Conservation (phyloP, 2,329 filamentous ascomycete genomes). For the Scedosporium dehoogii region DNA sequence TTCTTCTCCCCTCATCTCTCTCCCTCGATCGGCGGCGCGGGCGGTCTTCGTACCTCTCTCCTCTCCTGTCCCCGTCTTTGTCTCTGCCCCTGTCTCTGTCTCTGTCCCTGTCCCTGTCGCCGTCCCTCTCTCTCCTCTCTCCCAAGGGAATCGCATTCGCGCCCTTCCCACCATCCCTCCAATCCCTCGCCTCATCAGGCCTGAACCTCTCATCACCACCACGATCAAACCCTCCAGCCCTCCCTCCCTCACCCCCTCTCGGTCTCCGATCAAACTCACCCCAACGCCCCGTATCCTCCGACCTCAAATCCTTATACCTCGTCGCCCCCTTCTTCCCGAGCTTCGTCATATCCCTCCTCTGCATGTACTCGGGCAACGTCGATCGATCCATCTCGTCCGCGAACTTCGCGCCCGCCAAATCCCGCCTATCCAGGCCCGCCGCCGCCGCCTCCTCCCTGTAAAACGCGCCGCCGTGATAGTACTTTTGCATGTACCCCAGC, state of each 20-base stretch:
- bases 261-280: slow-evolving; percentile 44
- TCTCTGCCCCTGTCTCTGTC: slow-evolving; percentile 19
- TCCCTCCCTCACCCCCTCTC: slow-evolving; percentile 29
- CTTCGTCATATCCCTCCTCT: slow-evolving; percentile 88
- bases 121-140: slow-evolving; percentile 37
- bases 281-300: slow-evolving; percentile 86
- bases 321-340: slow-evolving; percentile 86
- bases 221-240: slow-evolving; percentile 14
- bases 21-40: background rate
- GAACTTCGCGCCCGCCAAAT: slow-evolving; percentile 78
- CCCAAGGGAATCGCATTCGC: slow-evolving; percentile 64
- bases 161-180: slow-evolving; percentile 39
- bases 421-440: slow-evolving; percentile 66
- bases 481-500: slow-evolving; percentile 88
- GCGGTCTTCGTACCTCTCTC: background rate
- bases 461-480: slow-evolving; percentile 95
- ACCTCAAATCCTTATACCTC: slow-evolving; percentile 78
- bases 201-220: slow-evolving; percentile 55
- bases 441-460: slow-evolving; percentile 73
- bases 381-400: slow-evolving; percentile 81
- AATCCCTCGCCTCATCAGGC: slow-evolving; percentile 47
- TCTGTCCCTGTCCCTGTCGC: slow-evolving; percentile 29
- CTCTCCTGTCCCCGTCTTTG: slow-evolving; percentile 17
- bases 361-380: slow-evolving; percentile 79
- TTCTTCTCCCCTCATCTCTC: background rate